Evolutionary conservation across 139 green algal species (phyloP).

Genomic region (Chlamydomonas incerta): DNA sequence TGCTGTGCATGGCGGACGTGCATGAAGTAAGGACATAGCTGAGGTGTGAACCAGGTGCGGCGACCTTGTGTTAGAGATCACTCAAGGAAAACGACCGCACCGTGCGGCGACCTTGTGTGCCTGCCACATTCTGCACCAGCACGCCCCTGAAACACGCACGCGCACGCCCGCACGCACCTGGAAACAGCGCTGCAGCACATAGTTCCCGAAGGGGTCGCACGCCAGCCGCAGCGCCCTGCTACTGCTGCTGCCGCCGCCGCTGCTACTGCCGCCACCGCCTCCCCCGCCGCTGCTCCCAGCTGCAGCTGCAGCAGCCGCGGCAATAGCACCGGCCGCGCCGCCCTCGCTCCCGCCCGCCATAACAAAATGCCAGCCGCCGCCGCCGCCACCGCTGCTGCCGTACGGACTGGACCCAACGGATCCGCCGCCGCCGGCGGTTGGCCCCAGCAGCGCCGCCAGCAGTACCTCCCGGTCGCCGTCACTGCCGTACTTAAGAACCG

Average conservation of each 20-base stretch:
- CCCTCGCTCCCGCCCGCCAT: too few relatives aligned
- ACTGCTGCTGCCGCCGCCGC: background rate
- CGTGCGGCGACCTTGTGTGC: too few relatives aligned
- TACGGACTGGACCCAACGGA: background rate
- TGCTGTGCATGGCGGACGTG: too few relatives aligned
- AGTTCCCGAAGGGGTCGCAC: slow-evolving; percentile 41
- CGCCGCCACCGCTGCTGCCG: background rate
- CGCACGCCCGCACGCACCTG: background rate
- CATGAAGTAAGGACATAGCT: too few relatives aligned
- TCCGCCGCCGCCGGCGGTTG: background rate
- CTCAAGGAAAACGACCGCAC: too few relatives aligned
- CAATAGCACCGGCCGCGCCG: too few relatives aligned
- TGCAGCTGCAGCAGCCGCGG: too few relatives aligned
- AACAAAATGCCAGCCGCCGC: background rate
- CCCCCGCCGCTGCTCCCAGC: background rate
- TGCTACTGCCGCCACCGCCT: background rate
- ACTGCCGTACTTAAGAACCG: slow-evolving; percentile 40
- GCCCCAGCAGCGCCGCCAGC: slow-evolving; percentile 20
- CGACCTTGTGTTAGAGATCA: too few relatives aligned
- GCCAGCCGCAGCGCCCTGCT: slow-evolving; percentile 20
- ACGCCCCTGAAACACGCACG: too few relatives aligned
- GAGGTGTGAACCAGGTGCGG: too few relatives aligned
- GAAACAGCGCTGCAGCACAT: slow-evolving; percentile 40
- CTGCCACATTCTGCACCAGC: too few relatives aligned
- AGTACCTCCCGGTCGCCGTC: slow-evolving; percentile 10